Base-by-base conservation (phyloP, 1,284 basidiomycete species). In the Ganoderma lucidum region DNA sequence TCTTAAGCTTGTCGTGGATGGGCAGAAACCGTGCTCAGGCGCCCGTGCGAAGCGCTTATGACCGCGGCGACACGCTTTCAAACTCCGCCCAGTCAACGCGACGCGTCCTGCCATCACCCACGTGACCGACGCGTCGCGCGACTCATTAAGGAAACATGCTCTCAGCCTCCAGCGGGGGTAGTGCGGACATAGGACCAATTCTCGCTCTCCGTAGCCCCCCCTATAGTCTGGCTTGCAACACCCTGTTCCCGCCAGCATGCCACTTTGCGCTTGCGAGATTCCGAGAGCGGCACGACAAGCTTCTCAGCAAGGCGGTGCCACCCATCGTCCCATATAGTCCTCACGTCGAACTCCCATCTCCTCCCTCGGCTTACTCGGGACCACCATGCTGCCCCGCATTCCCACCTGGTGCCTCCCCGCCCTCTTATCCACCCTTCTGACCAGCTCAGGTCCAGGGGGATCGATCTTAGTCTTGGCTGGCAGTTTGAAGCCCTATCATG, bases 51-150 rank as follows among this genome's bases (percentile, higher is more conserved):
- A 67, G 72, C 72, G 72, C 71, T 78, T 76, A 74, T 72, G 72
- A 74, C 78, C 71, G 77, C 71, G 73, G 69, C 74, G 56, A 63
- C 76, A 67, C 78, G 75, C 56, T 70, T 81, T 81, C 63, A 73
- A 75, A 75, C 76, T 79, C 80, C 78, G 79, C 64, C 45, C 45
- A 67, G 68, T 78, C 74, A 79, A 78, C 79, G 78, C 75, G 77
- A 75, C 78, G 75, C 73, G 73, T 71, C 70, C 68, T 68, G 42
- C 71, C 70, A 66, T 37, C 37, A 15, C 0, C 37, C 75, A 77
- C 79, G 77, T 78, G 78, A 76, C 44, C 69, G 71, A 70, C 78
- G 75, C 76, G 76, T 72, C 75, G 73, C 71, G 73, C 71, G 65
- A 12, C 62, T 48, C 37, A 45, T 42, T 23, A 37, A 44, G 37